These are phyloP conservation scores for Neospora caninum DNA, from an alignment of 169 alveolate species.

Conservation along the genomic window DNA sequence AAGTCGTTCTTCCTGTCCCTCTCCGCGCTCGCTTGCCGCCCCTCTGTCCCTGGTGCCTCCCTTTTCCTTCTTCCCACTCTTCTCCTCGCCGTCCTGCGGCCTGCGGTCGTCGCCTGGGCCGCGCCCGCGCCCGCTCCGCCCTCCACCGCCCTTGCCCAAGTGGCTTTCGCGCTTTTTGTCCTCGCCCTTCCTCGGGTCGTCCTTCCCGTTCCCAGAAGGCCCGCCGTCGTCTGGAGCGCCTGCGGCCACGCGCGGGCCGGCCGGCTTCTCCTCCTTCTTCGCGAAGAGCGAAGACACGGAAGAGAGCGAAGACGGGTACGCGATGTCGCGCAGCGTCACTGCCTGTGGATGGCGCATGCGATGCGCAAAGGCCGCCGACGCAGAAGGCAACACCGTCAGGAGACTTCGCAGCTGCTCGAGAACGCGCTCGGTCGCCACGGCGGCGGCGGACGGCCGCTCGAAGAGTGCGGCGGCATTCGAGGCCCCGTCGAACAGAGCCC, in stretches of 20 bases:
- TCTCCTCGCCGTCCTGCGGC: too few relatives aligned
- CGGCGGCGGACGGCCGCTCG: conserved; percentile 47
- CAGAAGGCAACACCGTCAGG: conserved; percentile 59
- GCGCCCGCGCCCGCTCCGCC: not conserved
- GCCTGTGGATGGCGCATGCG: conserved; percentile 62
- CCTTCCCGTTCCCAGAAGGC: not conserved
- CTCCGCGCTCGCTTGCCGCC: too few relatives aligned
- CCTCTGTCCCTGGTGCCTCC: too few relatives aligned
- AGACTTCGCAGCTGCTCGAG: conserved; percentile 67
- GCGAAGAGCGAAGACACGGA: not conserved
- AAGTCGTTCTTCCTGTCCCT: too few relatives aligned
- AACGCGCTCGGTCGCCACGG: conserved; percentile 66
- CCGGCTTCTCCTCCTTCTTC: conserved; percentile 22
- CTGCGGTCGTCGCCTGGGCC: not conserved
- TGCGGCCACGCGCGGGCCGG: conserved; percentile 3
- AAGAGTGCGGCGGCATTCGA: not conserved
- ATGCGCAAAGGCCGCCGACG: conserved; percentile 39
- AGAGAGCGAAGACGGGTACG: not conserved
- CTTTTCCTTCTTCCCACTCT: too few relatives aligned
- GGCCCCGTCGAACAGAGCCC: not conserved
- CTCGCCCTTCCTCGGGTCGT: conserved; percentile 29
- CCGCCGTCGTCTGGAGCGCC: not conserved
- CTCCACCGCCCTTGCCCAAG: not conserved
- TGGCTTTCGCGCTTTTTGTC: not conserved
- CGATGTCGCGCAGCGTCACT: conserved; percentile 29